Percentiles rank a stretch among this genome's conserved stretches.
Evolutionary conservation across 2,329 filamentous ascomycete species (phyloP).

Genomic region (Fusarium sulawesiense): DNA sequence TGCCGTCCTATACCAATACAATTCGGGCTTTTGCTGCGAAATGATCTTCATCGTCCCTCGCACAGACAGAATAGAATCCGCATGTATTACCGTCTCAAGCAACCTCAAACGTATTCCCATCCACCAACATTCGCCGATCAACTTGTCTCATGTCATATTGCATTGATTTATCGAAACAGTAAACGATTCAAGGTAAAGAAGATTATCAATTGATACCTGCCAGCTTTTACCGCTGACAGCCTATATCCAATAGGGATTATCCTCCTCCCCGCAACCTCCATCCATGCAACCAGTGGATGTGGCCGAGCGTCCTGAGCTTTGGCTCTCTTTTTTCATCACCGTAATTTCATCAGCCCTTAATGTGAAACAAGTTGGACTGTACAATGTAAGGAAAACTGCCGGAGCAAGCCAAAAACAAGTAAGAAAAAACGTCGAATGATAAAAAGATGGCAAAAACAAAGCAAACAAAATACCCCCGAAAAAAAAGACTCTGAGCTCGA

Average conservation of each 20-base stretch:
- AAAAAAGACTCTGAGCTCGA: conserved; percentile 19
- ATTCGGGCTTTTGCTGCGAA: conserved; percentile 37
- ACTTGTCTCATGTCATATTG: conserved; percentile 4
- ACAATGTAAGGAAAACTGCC: conserved; percentile 35
- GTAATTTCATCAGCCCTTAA: conserved; percentile 47
- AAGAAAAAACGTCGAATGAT: conserved; percentile 23
- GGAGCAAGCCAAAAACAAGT: conserved; percentile 19
- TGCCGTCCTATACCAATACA: conserved; percentile 13
- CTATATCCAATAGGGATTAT: conserved; percentile 29
- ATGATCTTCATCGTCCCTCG: conserved; percentile 21
- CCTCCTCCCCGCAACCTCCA: conserved; percentile 19
- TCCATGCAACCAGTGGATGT: conserved; percentile 7
- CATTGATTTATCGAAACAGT: conserved; percentile 1
- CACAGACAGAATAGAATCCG: conserved; percentile 14
- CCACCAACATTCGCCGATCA: conserved; percentile 14
- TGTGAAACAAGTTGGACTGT: conserved; percentile 39
- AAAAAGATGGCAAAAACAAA: conserved; percentile 9
- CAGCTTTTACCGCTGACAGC: conserved; percentile 40
- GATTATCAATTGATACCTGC: conserved; percentile 39
- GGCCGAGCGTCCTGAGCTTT: conserved; percentile 28
- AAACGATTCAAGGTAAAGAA: conserved; percentile 30
- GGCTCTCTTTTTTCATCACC: conserved; percentile 42
- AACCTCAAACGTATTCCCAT: conserved; percentile 28
- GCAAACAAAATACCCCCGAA: conserved; percentile 25
- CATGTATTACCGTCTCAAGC: conserved; percentile 26